Base-by-base conservation (phyloP, 768 basidiomycete genomes). In the Stropharia rugosoannulata region DNA sequence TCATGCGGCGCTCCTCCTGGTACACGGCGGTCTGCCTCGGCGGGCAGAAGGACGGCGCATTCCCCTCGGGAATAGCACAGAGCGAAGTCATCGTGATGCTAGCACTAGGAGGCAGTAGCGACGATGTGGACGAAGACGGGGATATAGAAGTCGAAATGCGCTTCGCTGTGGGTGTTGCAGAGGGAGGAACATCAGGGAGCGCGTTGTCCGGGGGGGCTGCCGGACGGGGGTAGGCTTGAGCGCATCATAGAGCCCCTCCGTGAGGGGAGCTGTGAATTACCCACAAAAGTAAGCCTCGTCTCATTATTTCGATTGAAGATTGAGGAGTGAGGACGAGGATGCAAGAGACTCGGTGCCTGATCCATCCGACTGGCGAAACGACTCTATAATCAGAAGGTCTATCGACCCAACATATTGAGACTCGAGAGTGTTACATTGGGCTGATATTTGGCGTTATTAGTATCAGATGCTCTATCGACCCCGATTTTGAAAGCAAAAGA, bases 61-160 rank as follows among this genome's bases (percentile, higher is more conserved):
- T 68, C 15, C 77, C 66, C 66, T 86, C 86, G 9, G 84, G 85
- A 40, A 87, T 85, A 3, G 79, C 78, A n/a, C 82, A 80, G 2
- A 87, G 68, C 0, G 82, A 77, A 4, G 80, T 74, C 12, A 79
- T 70, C 1, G 75, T 75, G 49, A 73, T 67, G 68, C 71, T 64
- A 60, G 74, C 60, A 70, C 76, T 63, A 58, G 76, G 58, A 66
- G 68, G 47, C 64, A 79, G 56, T 11, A 80, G 68, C 2, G 77
- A 77, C 0, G 79, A 78, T 1, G 72, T 68, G 0, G 78, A 77
- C 2, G 77, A 77, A 7, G 75, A 72, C 9, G 74, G 64, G 1
- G 80, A 77, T 1, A 71, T 62, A 15, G 70, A 66, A n/a, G 71
- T 61, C 1, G 75, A 75, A 44, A 32, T 10, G 1, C 73, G 73